These are phyloP conservation scores for Chenopodium berlandieri DNA, from an alignment of 148 eudicot genomes.

Conservation along the genomic window DNA sequence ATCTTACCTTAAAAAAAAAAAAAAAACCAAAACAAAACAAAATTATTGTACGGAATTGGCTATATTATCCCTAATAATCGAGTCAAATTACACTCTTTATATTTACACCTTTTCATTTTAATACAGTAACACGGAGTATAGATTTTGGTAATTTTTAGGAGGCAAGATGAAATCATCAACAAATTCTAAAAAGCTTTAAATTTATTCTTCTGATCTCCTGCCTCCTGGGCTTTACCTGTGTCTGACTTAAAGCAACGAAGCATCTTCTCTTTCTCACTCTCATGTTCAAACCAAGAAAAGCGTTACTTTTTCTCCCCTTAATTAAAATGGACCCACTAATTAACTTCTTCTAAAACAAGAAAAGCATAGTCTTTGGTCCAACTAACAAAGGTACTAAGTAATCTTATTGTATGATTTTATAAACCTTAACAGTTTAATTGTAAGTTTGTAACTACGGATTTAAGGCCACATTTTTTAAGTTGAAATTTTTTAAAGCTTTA, in stretches of 20 bases:
- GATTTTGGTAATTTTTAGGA: neutral
- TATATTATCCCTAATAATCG: neutral
- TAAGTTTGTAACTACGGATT: neutral
- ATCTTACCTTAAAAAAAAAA: too few species aligned
- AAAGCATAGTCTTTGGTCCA: constrained; percentile 81
- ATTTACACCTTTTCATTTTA: neutral
- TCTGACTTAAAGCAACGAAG: constrained; percentile 26
- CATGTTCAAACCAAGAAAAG: neutral
- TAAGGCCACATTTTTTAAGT: constrained; percentile 10
- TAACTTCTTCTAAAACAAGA: constrained; percentile 42
- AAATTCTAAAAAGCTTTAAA: constrained; percentile 4
- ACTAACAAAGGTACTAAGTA: constrained; percentile 26
- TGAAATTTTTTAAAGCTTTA: neutral
- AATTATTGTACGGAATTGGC: neutral
- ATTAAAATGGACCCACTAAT: neutral
- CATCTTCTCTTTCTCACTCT: constrained; percentile 1
- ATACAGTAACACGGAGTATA: neutral
- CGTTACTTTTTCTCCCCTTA: neutral
- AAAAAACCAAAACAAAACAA: too few species aligned
- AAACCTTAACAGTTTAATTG: neutral
- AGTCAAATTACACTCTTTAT: neutral
- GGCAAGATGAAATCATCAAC: constrained; percentile 7
- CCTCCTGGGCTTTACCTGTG: constrained; percentile 12
- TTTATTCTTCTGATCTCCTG: constrained; percentile 32
- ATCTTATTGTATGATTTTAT: neutral